These are phyloP conservation scores for Tylopilus sp. DNA, from an alignment of 768 basidiomycete genomes.

Conservation along the genomic window DNA sequence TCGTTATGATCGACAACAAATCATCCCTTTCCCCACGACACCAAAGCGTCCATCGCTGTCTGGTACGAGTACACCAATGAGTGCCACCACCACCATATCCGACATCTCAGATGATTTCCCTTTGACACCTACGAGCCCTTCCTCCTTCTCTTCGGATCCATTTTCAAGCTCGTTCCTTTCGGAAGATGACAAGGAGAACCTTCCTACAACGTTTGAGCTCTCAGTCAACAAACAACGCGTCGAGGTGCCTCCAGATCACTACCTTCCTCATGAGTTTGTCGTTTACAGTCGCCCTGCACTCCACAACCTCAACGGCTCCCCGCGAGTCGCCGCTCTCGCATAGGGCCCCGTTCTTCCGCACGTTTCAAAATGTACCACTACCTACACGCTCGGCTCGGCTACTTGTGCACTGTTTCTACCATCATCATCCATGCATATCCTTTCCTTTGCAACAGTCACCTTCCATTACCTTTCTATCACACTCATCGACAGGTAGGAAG, in stretches of 20 bases:
- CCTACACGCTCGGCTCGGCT: constrained; percentile 56
- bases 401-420: constrained; percentile 62
- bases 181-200: constrained; percentile 82
- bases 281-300: constrained; percentile 74
- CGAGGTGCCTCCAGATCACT: constrained; percentile 71
- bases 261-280: constrained; percentile 78
- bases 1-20: constrained; percentile 54
- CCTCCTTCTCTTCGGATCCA: constrained; percentile 36
- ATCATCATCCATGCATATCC: constrained; percentile 66
- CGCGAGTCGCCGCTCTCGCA: constrained; percentile 52
- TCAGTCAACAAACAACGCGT: constrained; percentile 66
- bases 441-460: constrained; percentile 58
- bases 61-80: constrained; percentile 68
- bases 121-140: constrained; percentile 73
- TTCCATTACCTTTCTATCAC: constrained; percentile 41
- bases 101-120: constrained; percentile 84
- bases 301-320: constrained; percentile 71
- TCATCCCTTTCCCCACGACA: constrained; percentile 60
- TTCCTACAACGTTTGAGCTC: constrained; percentile 67
- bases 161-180: constrained; percentile 59
- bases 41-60: constrained; percentile 43
- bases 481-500: constrained; percentile 40
- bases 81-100: constrained; percentile 67
- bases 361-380: constrained; percentile 77
- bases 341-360: constrained; percentile 45